Evolutionary conservation across 768 basidiomycete genomes (phyloP), one percentile per base, ranked within the genome.

Genomic region (Pleurotus sapidus): DNA sequence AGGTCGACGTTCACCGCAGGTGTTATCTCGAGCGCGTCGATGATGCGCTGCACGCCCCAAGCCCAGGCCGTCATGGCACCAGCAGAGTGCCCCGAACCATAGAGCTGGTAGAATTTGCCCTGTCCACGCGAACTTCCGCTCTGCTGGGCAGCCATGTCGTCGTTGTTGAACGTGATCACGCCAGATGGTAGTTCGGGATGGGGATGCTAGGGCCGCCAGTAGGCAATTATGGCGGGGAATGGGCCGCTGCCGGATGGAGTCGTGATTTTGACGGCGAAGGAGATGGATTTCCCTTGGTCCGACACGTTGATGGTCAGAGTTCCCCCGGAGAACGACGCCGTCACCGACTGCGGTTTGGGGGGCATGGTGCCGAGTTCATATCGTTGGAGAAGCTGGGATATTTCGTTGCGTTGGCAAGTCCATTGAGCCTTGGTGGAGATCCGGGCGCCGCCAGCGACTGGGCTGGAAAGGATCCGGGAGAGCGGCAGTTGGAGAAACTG

Each of bases 1-100:
- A 76, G 63, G 65, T 86, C 75, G 68, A 86, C 79, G 47, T 76
- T 73, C 5, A 76, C 74, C 34, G 66, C 56, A 23, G 82, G 74
- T 0, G 77, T 81, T 23, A 66, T 65, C 69, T 83, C 80, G 56
- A 86, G 77, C n/a, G 76, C 80, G 64, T 84, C 84, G 65, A 86
- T 82, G 64, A 86, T 76, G 38, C 84, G 81, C 56, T 74, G 74
- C 49, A 84, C 77, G 60, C 80, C 83, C 84, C 83, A 84, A 3
- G 79, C 79, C 84, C 84, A 86, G 2, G 84, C 83, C 15, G 74
- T 82, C 80, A 84, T 79, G 7, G 84, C 80, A 45, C 71, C 70
- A 0, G 83, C 83, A 43, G 74, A 76, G 46, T 75, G 74, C 53
- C 61, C 65, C 20, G 63, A 68, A 8, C 82, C 83, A 67, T 81